A percentile compares a stretch with the other conserved stretches of the same genome.
These are phyloP conservation scores for Myxozyma neotropica DNA, from an alignment of 805 yeast genomes.

Conservation along the genomic window DNA sequence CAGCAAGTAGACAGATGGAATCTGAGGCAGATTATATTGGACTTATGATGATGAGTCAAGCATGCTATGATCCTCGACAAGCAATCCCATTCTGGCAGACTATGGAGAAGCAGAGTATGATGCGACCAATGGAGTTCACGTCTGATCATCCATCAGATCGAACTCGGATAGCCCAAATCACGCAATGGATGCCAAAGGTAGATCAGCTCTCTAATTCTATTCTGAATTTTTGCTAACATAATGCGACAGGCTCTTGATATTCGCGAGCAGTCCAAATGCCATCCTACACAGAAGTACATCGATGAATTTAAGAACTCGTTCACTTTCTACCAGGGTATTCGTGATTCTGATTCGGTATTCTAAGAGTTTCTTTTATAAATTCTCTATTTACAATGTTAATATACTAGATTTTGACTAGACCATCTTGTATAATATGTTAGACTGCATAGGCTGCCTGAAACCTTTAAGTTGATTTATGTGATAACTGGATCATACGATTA, in stretches of 20 bases:
- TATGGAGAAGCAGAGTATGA: constrained; percentile 57
- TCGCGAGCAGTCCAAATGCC: constrained; percentile 9
- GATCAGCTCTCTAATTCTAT: not conserved
- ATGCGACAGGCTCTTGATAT: constrained; percentile 11
- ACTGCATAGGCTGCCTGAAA: too few species aligned
- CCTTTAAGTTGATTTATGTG: too few species aligned
- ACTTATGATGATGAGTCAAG: constrained; percentile 83
- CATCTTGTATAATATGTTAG: too few species aligned
- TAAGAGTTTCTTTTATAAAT: not conserved
- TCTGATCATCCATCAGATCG: constrained; percentile 88
- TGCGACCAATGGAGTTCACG: constrained; percentile 58
- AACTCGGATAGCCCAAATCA: constrained; percentile 70
- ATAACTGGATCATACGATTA: too few species aligned
- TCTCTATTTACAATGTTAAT: not conserved
- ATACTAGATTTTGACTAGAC: not conserved
- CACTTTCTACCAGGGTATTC: constrained; percentile 3
- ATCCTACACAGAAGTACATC: not conserved
- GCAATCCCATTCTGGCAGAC: constrained; percentile 80
- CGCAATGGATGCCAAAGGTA: constrained; percentile 52
- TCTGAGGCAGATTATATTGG: constrained; percentile 96
- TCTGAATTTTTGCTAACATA: not conserved
- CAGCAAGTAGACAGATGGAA: constrained; percentile 92
- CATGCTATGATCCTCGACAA: constrained; percentile 79
- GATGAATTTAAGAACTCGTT: constrained; percentile 6
- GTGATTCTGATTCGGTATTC: constrained; percentile 3